Evolutionary conservation across 768 basidiomycete species (phyloP).

Genomic region (Agrocybe pediades): DNA sequence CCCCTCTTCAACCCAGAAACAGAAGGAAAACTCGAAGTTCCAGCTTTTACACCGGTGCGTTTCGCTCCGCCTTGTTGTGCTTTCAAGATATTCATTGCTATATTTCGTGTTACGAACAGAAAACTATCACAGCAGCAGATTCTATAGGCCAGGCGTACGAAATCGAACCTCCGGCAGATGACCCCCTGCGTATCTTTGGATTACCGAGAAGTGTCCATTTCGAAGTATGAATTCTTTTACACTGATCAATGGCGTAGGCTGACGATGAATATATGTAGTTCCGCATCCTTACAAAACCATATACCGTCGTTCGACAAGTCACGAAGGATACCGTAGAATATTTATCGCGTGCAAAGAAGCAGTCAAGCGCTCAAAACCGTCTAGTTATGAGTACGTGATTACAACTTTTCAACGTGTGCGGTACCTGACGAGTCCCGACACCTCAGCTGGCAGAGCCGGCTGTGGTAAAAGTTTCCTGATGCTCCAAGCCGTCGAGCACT

Average conservation of each 20-base stretch:
- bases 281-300: slow-evolving; percentile 68
- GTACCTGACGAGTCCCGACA: slow-evolving; percentile 1
- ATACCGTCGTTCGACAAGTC: slow-evolving; percentile 68
- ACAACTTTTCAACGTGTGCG: not conserved
- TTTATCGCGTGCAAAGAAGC: slow-evolving; percentile 51
- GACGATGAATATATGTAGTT: slow-evolving; percentile 41
- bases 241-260: not conserved
- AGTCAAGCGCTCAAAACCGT: slow-evolving; percentile 53
- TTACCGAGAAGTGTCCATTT: slow-evolving; percentile 68
- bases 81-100: not conserved
- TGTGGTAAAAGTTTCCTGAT: slow-evolving; percentile 82
- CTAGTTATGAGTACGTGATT: slow-evolving; percentile 72
- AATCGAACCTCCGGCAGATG: slow-evolving; percentile 45
- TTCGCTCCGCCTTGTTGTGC: not conserved
- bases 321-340: slow-evolving; percentile 58
- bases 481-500: slow-evolving; percentile 76
- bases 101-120: slow-evolving; percentile 4
- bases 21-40: slow-evolving; percentile 5
- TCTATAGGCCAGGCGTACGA: slow-evolving; percentile 47
- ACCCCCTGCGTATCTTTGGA: slow-evolving; percentile 66
- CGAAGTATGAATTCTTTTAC: slow-evolving; percentile 53
- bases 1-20: slow-evolving; percentile 4
- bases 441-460: slow-evolving; percentile 70
- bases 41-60: slow-evolving; percentile 11
- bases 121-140: slow-evolving; percentile 25